Evolutionary conservation across 208 protist genomes (phyloP).

Genomic region (Naegleria gruberi): DNA sequence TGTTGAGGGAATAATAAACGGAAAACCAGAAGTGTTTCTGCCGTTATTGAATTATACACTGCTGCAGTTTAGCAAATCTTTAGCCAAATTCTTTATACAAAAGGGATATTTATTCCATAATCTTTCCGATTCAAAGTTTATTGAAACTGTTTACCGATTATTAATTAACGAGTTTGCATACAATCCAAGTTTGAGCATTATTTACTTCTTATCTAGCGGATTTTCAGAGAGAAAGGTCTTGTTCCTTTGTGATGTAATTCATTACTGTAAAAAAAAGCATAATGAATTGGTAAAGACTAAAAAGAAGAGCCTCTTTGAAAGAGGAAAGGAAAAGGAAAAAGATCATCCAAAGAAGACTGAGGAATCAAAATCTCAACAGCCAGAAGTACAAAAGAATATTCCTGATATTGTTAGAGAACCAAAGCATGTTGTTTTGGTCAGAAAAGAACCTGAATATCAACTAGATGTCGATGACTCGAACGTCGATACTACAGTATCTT

Average conservation of each 20-base stretch:
- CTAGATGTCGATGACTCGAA: background rate
- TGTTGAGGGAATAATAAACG: background rate
- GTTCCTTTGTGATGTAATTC: background rate
- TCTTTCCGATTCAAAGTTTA: constrained; percentile 5
- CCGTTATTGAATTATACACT: background rate
- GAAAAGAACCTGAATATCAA: background rate
- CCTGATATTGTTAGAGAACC: background rate
- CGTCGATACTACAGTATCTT: background rate
- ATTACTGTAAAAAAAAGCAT: background rate
- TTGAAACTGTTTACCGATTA: background rate
- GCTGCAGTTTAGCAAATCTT: background rate
- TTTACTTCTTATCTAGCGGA: background rate
- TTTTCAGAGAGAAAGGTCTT: background rate
- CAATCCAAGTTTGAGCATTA: background rate
- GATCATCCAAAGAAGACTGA: background rate
- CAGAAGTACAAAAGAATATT: background rate
- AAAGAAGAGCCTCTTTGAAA: background rate
- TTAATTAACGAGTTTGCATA: background rate
- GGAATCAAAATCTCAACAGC: background rate
- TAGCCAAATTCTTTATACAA: background rate
- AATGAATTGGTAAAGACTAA: background rate
- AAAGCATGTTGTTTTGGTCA: background rate
- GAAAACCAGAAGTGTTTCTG: background rate
- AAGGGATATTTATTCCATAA: background rate
- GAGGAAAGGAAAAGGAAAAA: background rate